These are phyloP conservation scores for Leccinum olivaceopallidum DNA, from an alignment of 768 basidiomycete genomes.

Conservation along the genomic window DNA sequence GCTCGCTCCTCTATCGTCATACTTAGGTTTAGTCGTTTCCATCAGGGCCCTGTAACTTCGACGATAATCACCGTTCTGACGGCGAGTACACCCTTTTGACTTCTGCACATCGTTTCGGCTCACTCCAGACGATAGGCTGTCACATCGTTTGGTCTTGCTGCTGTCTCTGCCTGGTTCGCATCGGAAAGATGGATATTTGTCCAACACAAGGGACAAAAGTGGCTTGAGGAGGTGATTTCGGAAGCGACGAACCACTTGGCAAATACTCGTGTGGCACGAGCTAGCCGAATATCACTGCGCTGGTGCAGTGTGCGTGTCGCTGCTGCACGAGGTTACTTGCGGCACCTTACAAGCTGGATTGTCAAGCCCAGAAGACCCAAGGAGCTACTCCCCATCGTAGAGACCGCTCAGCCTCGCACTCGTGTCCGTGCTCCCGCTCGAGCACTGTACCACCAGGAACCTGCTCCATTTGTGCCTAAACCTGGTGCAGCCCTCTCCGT, in stretches of 20 bases:
- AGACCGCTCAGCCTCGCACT: slow-evolving; percentile 21
- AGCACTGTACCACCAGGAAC: slow-evolving; percentile 24
- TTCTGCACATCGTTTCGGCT: slow-evolving; percentile 5
- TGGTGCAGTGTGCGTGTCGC: slow-evolving; percentile 28
- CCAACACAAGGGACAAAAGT: slow-evolving; percentile 49
- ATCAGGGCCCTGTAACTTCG: slow-evolving; percentile 58
- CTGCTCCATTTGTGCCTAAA: slow-evolving; percentile 16
- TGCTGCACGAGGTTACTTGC: slow-evolving; percentile 21
- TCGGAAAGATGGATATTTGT: slow-evolving; percentile 51
- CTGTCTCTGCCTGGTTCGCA: slow-evolving; percentile 55
- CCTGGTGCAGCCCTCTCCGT: slow-evolving; percentile 27
- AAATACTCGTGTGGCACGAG: slow-evolving; percentile 27
- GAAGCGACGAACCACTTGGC: slow-evolving; percentile 29
- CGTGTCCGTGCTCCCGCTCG: slow-evolving; percentile 13
- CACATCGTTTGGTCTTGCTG: slow-evolving; percentile 44
- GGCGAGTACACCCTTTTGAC: slow-evolving; percentile 18
- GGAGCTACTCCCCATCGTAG: slow-evolving; percentile 26
- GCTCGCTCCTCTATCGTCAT: slow-evolving; percentile 23
- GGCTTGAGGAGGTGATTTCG: slow-evolving; percentile 47
- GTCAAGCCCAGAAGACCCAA: slow-evolving; percentile 23
- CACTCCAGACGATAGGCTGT: slow-evolving; percentile 29
- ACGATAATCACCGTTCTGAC: slow-evolving; percentile 78
- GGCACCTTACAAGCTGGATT: slow-evolving; percentile 26
- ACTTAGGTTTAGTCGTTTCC: slow-evolving; percentile 11
- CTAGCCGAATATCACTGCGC: slow-evolving; percentile 23